Base-by-base conservation (phyloP, 768 basidiomycete genomes). In the Agrocybe pediades region DNA sequence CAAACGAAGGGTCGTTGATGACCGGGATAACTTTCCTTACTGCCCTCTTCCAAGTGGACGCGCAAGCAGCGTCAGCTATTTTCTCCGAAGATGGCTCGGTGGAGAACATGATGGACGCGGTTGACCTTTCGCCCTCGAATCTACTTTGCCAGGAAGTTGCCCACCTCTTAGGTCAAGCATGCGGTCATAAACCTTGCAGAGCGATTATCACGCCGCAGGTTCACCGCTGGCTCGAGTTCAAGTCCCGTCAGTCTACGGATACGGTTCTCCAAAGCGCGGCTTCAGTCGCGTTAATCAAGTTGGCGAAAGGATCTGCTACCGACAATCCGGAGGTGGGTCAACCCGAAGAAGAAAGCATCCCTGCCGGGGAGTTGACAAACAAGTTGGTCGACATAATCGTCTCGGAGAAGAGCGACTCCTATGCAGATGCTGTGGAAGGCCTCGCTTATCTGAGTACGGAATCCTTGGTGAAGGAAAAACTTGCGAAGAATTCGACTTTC, bases 41-140 rank as follows among this genome's bases (percentile, higher is more conserved):
- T n/a, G 90, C 90, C 0, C 73, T 95, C 17, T 92, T 93, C 63
- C 90, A 93, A 65, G 83, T 93, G n/a, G 90, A 92, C 59, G 80
- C 84, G 69, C 71, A 78, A 47, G 73, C 83, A 1, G 92, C 90
- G 9, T 74, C 85, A 9, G 60, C 75, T 20, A 83, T 95, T 49
- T 84, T 94, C 52, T 68, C 72, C 30, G 74, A 77, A 46, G 86
- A 90, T 54, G 86, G 84, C 3, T 66, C 87, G 15, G 60, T 86
- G 26, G 84, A 88, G 33, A 78, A 79, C 41, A 69, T 93, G 47
- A 76, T 83, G 64, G 91, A 94, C 62, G 77, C 79, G 13, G 77
- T 87, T 21, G 92, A 95, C 55, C 69, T 90, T n/a, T 74, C 72
- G 41, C 74, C 82, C 2, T 77, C 78, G 3, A 60, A 72, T 2